Base-by-base conservation (phyloP, 176 grass and related monocot genomes). In the Saccharum spontaneum region DNA sequence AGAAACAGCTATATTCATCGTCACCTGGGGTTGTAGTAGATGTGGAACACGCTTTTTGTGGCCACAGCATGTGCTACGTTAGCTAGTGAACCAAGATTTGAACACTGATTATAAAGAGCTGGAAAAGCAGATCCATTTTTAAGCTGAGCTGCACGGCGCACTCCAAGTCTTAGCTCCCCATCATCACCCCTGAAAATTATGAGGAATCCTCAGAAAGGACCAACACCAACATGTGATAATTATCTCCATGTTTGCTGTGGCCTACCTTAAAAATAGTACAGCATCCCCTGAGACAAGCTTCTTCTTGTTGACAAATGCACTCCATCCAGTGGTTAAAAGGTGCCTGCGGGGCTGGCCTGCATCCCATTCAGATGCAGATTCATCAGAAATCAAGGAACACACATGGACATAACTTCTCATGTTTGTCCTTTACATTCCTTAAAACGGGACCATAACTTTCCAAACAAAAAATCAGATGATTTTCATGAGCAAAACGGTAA, bases 231-330 rank as follows among this genome's bases (percentile, higher is more conserved):
- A 77, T 54, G 38, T 77, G 72, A 48, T 45, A 73, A 81, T 49
- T 22, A 34, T 44, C 44, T 69, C 4, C 8, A 85, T 24, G 57
- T 67, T 40, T 1, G 7, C 49, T 12, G 31, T 70, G 75, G 4
- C 67, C 30, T 99, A 99, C 97, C 97, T 49, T 65, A 99, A 67
- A 90, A 99, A 99, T 3, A 99, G 87, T 1, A 99, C 92, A 0
- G 97, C 92, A 37, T 99, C 97, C 10, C 97, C 97, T 37, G 92
- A 97, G 67, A 97, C 88, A 48, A 99, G 94, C 75, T 94, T 97
- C 88, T 99, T 99, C 89, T 87, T 97, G 67, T 99, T 99, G 34
- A 99, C 88, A 91, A 99, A 99, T 13, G 97, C 93, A 89, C 92
- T 99, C 97, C 97, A 99, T 64, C 97, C 94, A 15, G 97, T 99